Conservation (phyloP, 495 filamentous ascomycete species). For the Staphylotrichum longicolle region DNA sequence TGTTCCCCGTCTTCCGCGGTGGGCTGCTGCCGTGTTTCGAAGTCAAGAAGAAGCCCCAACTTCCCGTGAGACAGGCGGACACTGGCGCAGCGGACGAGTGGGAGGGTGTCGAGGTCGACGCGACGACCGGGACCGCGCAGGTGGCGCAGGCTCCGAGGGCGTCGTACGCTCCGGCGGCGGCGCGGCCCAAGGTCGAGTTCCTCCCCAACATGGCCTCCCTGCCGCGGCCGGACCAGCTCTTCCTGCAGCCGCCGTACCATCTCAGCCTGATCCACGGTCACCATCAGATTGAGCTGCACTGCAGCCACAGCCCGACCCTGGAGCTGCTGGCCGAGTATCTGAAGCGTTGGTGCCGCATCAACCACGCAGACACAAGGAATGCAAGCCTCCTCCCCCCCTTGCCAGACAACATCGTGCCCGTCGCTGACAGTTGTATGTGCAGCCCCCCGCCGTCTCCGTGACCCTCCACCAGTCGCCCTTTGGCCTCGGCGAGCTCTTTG, state of each 20-base stretch:
- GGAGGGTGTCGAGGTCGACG: conserved; percentile 35
- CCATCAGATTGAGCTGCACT: conserved; percentile 32
- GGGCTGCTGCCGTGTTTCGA: conserved; percentile 33
- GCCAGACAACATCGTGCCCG: too few species aligned
- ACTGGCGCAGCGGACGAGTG: conserved; percentile 30
- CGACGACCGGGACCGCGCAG: conserved; percentile 23
- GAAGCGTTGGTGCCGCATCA: conserved; percentile 39
- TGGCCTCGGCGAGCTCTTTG: conserved; percentile 38
- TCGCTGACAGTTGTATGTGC: not conserved
- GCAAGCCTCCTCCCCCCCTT: conserved; percentile 15
- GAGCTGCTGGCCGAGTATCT: conserved; percentile 41
- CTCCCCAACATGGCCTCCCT: conserved; percentile 35
- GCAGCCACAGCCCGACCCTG: conserved; percentile 42
- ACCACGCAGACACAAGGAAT: conserved; percentile 34
- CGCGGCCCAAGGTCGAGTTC: conserved; percentile 23
- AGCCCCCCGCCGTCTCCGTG: conserved; percentile 40
- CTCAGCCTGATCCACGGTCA: conserved; percentile 29
- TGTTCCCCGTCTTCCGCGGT: conserved; percentile 33
- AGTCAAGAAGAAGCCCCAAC: conserved; percentile 11
- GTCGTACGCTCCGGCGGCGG: not conserved
- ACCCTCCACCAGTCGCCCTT: conserved; percentile 39
- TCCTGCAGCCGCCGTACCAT: conserved; percentile 42
- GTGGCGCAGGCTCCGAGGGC: conserved; percentile 15
- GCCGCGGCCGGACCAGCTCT: conserved; percentile 38
- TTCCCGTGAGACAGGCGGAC: not conserved